Base-by-base conservation (phyloP, 2,329 filamentous ascomycete species). In the Colletotrichum sp. region DNA sequence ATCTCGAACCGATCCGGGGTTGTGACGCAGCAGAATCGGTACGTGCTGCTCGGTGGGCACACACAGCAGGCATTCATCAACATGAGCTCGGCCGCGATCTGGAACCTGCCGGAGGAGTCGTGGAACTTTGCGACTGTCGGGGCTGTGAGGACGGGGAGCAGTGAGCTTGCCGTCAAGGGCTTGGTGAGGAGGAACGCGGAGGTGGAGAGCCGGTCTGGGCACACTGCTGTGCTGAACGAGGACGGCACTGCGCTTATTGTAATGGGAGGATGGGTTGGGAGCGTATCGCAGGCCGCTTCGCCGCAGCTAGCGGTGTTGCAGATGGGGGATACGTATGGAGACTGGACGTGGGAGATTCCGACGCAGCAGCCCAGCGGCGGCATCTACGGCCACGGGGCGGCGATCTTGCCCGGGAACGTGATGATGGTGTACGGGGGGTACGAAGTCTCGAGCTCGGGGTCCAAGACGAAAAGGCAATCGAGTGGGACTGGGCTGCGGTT, bases 241-340 rank as follows among this genome's bases (percentile, higher is more conserved):
- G 95, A 98, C 81, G 96, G 96, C 0, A 91, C 87, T 30, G 92
- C 90, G n/a, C 87, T 99, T 10, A 87, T 98, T 55, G 86, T 99
- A 2, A 89, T 96, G 75, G 97, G 97, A 24, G 97, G 97, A 2
- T 99, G 97, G 97, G 95, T 98, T 6, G 96, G 96, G 5, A 93
- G 98, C 80, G 89, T 94, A 0, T 89, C 87, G 10, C 94, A 92
- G 36, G 91, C 96, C 2, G 97, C 97, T 0, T 88, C 93, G 34
- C 97, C 97, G 2, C 95, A 98, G 81, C 87, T 99, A 30, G 94
- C 92, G 0, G 85, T 98, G 4, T 86, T 99, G 4, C 88, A 95
- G 74, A 88, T 98, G 73, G 95, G 93, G 8, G 90, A 93, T 76
- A 93, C 93, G 6, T 97, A 95, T 81, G 94, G 93, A 10, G 88